Base-by-base conservation (phyloP, 805 yeast genomes). In the Priceomyces castillae region DNA sequence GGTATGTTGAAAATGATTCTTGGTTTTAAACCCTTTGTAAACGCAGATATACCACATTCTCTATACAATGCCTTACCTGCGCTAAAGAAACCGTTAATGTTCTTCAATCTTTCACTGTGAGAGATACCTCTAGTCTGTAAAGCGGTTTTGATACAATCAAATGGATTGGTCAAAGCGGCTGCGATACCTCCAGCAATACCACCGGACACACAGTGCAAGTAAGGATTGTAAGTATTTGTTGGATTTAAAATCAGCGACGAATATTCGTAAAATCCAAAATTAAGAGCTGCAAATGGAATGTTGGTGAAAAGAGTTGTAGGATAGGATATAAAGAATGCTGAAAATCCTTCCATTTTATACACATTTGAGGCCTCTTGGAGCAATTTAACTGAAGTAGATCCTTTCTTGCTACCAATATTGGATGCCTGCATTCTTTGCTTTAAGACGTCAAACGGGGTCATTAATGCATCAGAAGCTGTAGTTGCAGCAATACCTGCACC, bases 381-480 rank as follows among this genome's bases (percentile, higher is more conserved):
- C 19, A 72, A 59, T 41, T 57, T 54, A 39, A 53, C 53, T 15
- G 69, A 63, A 12, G 49, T 23, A 4, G 41, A 25, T 20, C 42
- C 44, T 6, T 40, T 46, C 14, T 40, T 38, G 20, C 47, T 18
- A 7, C 34, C 34, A 33, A 48, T 38, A 11, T 40, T 41, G 11
- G 51, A 50, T 9, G 71, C 67, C 65, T 92, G 99, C 96, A 92
- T 90, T 65, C 98, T 77, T 69, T 92, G 99, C 62, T 92, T 92
- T 44, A 94, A 71, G 20, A 92, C 95, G 59, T 92, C 99, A 58
- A 92, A 92, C 23, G 99, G 99, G 49, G 94, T 92, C 98, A 92
- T 92, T 52, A 94, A 73, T 1, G 97, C 97, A 64, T 92, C 98
- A 3, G 92, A 83, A 1, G 94, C 86, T n/a, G 81, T 80, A 2